A percentile compares a stretch with the other conserved stretches of the same genome.
Conservation (phyloP, 441 rosid species). For the Melastoma candidum region DNA sequence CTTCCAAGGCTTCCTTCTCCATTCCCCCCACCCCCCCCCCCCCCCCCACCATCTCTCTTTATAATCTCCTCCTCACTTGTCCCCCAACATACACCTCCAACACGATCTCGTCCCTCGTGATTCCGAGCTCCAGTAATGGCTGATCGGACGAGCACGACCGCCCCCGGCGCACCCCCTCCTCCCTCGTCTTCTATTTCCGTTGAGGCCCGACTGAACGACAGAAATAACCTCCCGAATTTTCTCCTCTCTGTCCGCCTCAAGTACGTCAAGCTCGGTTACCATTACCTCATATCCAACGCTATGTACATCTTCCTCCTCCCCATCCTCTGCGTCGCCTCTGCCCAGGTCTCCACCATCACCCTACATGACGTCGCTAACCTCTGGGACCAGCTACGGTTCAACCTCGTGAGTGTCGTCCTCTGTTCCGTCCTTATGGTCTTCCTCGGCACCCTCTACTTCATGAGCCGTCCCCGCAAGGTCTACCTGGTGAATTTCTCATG, state of each 20-base stretch:
- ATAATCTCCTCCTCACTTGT: not conserved
- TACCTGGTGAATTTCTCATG: constrained; percentile 17
- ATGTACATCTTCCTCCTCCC: constrained; percentile 15
- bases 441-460: constrained; percentile 15
- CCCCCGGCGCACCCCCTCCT: not conserved
- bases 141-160: not conserved
- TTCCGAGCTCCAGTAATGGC: not conserved
- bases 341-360: constrained; percentile 9
- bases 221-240: constrained; percentile 14
- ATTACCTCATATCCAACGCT: constrained; percentile 17
- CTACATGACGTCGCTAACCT: constrained; percentile 3
- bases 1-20: not conserved
- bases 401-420: constrained; percentile 12
- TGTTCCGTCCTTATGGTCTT: constrained; percentile 14
- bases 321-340: constrained; percentile 3
- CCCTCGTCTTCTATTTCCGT: not conserved
- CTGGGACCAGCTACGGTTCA: constrained; percentile 18
- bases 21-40: not conserved
- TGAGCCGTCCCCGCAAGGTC: constrained; percentile 14
- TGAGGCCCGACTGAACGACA: not conserved
- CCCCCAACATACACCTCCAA: not conserved
- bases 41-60: not conserved
- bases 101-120: not conserved
- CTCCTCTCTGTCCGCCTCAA: constrained; percentile 14
- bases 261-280: constrained; percentile 19